phyloP scores from a whole-genome alignment of 768 basidiomycete genomes.

The Rhizopogon vulgaris region DNA sequence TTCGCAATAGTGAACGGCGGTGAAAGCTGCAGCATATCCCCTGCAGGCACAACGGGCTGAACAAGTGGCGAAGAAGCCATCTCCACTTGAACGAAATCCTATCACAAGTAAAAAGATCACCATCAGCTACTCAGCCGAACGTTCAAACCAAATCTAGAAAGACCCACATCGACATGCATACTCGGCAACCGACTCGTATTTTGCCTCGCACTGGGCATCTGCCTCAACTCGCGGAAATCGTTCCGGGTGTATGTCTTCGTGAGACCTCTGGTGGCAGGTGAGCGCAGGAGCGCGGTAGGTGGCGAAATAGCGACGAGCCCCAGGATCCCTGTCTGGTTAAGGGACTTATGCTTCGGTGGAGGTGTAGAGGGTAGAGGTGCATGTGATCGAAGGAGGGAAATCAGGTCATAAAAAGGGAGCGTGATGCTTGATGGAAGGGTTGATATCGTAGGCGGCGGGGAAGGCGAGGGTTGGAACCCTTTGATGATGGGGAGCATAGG shows the following conservation, averaged over 20 bases:
- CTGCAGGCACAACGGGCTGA: slow-evolving; percentile 13
- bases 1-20: slow-evolving; percentile 23
- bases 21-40: slow-evolving; percentile 25
- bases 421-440: slow-evolving; percentile 34
- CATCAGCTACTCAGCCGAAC: not conserved
- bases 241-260: slow-evolving; percentile 80
- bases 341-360: slow-evolving; percentile 29
- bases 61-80: slow-evolving; percentile 24
- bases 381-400: slow-evolving; percentile 39
- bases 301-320: slow-evolving; percentile 64
- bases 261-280: slow-evolving; percentile 67
- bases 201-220: slow-evolving; percentile 60
- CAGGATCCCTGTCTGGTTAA: slow-evolving; percentile 48
- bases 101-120: too few species aligned
- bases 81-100: slow-evolving; percentile 7
- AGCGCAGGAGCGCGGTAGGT: slow-evolving; percentile 61
- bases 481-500: not conserved
- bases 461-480: slow-evolving; percentile 12
- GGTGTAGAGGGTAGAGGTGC: slow-evolving; percentile 47
- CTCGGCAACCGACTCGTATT: slow-evolving; percentile 86
- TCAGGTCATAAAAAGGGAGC: slow-evolving; percentile 42
- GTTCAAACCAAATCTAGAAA: slow-evolving; percentile 4
- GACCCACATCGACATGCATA: slow-evolving; percentile 70
- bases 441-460: slow-evolving; percentile 19
- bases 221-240: slow-evolving; percentile 74